These are phyloP conservation scores for Lasiosphaeriaceae sp. DNA, from an alignment of 495 filamentous ascomycete species.

Conservation along the genomic window DNA sequence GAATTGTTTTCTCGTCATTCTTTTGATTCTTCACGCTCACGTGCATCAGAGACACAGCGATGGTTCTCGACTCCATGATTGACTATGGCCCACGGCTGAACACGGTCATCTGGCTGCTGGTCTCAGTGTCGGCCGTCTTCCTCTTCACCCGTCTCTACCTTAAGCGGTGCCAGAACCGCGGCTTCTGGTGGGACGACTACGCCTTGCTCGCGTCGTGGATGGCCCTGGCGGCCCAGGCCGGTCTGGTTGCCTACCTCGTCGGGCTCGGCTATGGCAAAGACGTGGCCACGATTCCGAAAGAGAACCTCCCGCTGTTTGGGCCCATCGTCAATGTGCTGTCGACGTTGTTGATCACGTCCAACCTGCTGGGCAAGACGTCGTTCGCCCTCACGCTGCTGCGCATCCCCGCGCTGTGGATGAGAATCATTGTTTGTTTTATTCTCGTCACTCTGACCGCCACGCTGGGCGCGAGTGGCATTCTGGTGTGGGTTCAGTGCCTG, in stretches of 20 bases:
- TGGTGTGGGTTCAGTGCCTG: not conserved
- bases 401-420: constrained; percentile 19
- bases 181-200: constrained; percentile 33
- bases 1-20: not conserved
- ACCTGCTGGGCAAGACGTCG: constrained; percentile 24
- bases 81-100: constrained; percentile 25
- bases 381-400: constrained; percentile 26
- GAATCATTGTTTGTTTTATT: constrained; percentile 17
- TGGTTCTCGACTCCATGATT: constrained; percentile 3
- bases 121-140: constrained; percentile 23
- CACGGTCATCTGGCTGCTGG: constrained; percentile 19
- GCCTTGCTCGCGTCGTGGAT: constrained; percentile 25
- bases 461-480: constrained; percentile 12
- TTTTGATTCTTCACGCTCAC: not conserved
- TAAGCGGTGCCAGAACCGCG: constrained; percentile 26
- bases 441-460: constrained; percentile 22
- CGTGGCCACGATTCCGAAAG: constrained; percentile 11
- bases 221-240: constrained; percentile 8
- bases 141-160: constrained; percentile 26
- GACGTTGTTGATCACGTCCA: constrained; percentile 18
- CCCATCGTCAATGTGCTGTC: constrained; percentile 17
- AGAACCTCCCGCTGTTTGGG: constrained; percentile 15
- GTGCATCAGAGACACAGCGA: not conserved
- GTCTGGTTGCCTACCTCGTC: constrained; percentile 18
- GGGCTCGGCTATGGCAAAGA: constrained; percentile 28